These are phyloP conservation scores for Yamadazyma kanchanaburiensis DNA, from an alignment of 1,139 yeast genomes.

Conservation along the genomic window DNA sequence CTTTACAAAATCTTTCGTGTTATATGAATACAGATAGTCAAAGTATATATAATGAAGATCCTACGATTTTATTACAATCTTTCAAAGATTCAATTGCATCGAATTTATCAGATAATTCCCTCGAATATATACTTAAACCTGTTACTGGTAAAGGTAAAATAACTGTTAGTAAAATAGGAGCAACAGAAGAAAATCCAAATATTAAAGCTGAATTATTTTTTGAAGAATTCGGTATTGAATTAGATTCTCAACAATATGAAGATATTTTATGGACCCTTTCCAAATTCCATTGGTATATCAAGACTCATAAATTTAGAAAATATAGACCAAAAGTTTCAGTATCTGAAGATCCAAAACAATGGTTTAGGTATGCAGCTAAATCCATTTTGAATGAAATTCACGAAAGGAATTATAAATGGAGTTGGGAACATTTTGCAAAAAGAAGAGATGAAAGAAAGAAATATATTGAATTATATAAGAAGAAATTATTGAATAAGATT, in stretches of 20 bases:
- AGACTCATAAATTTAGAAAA: slow-evolving; percentile 71
- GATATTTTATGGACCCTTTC: slow-evolving; percentile 82
- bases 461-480: slow-evolving; percentile 70
- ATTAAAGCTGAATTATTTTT: slow-evolving; percentile 73
- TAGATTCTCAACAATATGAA: slow-evolving; percentile 82
- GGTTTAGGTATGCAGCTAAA: slow-evolving; percentile 80
- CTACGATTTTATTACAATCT: slow-evolving; percentile 37
- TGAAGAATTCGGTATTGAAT: slow-evolving; percentile 80
- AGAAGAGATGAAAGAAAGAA: slow-evolving; percentile 69
- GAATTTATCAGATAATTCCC: slow-evolving; percentile 22
- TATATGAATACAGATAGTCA: slow-evolving; percentile 80
- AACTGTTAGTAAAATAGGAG: slow-evolving; percentile 73
- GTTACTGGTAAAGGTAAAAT: slow-evolving; percentile 86
- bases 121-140: slow-evolving; percentile 77
- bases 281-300: slow-evolving; percentile 72
- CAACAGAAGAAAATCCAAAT: slow-evolving; percentile 70
- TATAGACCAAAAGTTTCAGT: slow-evolving; percentile 63
- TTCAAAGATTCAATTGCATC: slow-evolving; percentile 29
- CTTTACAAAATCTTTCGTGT: slow-evolving; percentile 69
- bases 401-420: slow-evolving; percentile 76
- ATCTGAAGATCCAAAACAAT: slow-evolving; percentile 66
- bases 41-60: slow-evolving; percentile 45
- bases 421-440: slow-evolving; percentile 77
- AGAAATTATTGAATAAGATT: slow-evolving; percentile 34
- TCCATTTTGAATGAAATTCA: slow-evolving; percentile 78